Evolutionary conservation across 495 filamentous ascomycete species (phyloP).

Genomic region (Daldinia vernicosa): DNA sequence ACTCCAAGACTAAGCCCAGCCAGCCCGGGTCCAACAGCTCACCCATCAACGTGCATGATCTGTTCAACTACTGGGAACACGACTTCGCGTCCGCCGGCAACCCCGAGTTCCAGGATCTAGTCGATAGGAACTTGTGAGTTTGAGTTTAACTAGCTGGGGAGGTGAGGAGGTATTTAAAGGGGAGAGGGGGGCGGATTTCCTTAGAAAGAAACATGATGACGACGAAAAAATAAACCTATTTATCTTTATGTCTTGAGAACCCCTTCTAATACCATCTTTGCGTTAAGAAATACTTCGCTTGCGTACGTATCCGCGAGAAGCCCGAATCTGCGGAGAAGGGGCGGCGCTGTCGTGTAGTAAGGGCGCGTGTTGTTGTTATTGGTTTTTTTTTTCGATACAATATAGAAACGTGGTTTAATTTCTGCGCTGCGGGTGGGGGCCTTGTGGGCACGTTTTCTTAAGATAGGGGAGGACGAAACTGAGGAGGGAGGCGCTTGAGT

Average conservation of each 20-base stretch:
- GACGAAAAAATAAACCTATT: background rate
- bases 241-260: background rate
- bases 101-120: constrained; percentile 46
- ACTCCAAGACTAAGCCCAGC: constrained; percentile 45
- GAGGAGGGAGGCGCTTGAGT: constrained; percentile 9
- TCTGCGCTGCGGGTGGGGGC: background rate
- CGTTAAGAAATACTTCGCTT: constrained; percentile 29
- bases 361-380: background rate
- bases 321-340: background rate
- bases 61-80: constrained; percentile 55
- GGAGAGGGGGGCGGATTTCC: background rate
- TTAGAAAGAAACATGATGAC: background rate
- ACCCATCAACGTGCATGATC: constrained; percentile 51
- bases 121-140: constrained; percentile 47
- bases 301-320: constrained; percentile 6
- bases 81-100: constrained; percentile 54
- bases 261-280: constrained; percentile 19
- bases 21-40: constrained; percentile 46
- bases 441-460: background rate
- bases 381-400: background rate
- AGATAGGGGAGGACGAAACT: background rate
- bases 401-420: background rate
- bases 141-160: background rate
- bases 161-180: constrained; percentile 4
- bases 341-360: background rate